A percentile compares a stretch with the other conserved stretches of the same genome.
Evolutionary conservation across 805 yeast genomes (phyloP).

Genomic region (Saturnispora silvae): DNA sequence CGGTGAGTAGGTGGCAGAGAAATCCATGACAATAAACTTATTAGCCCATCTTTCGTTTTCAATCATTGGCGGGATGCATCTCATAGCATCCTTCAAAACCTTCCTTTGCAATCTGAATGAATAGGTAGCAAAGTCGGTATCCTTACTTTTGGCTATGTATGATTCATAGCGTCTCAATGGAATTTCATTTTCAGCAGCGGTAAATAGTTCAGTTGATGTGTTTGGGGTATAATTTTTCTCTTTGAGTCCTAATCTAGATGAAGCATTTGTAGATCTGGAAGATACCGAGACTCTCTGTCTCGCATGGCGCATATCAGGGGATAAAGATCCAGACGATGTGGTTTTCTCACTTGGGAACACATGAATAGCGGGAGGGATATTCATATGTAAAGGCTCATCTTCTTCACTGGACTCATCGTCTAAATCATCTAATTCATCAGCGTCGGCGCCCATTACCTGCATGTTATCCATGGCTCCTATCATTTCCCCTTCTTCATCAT

Average conservation of each 20-base stretch:
- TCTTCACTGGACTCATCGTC: background rate
- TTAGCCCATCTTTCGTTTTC: constrained; percentile 29
- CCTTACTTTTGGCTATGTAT: constrained; percentile 8
- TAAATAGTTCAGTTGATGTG: constrained; percentile 4
- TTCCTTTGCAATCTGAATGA: constrained; percentile 19
- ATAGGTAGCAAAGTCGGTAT: constrained; percentile 1
- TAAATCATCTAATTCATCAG: background rate
- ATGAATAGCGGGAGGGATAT: background rate
- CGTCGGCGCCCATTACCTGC: too few species aligned
- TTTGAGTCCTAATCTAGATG: constrained; percentile 1
- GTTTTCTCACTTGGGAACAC: background rate
- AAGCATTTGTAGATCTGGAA: constrained; percentile 5
- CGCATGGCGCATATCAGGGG: background rate
- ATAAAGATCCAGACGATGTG: too few species aligned
- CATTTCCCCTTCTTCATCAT: constrained; percentile 4
- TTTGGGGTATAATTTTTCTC: constrained; percentile 3
- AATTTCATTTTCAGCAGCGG: background rate
- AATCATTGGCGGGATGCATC: constrained; percentile 26
- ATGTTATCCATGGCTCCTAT: constrained; percentile 2
- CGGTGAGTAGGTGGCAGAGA: constrained; percentile 10
- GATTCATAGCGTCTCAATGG: constrained; percentile 6
- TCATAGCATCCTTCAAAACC: constrained; percentile 23
- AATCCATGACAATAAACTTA: constrained; percentile 20
- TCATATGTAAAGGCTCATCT: background rate
- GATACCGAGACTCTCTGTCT: background rate